These are phyloP conservation scores for Fagopyrum homotropicum DNA, from an alignment of 148 eudicot genomes.

Conservation along the genomic window DNA sequence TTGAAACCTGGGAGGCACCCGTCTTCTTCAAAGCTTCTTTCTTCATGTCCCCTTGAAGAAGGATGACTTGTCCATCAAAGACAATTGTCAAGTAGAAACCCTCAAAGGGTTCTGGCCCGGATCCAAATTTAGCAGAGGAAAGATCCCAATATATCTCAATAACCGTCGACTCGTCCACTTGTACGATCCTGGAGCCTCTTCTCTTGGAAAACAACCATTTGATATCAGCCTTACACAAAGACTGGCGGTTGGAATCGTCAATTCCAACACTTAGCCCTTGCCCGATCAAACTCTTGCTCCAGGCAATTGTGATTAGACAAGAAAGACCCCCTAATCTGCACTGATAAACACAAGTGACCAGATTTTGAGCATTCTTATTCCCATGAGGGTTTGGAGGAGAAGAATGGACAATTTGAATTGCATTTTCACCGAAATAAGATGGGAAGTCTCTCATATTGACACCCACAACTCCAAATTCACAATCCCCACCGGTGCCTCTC, in stretches of 20 bases:
- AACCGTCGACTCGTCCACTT: constrained; percentile 23
- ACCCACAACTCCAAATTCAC: neutral
- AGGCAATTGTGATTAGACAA: constrained; percentile 38
- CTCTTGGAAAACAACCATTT: constrained; percentile 20
- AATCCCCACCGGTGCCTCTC: neutral
- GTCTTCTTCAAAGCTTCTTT: constrained; percentile 52
- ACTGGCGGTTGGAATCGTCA: constrained; percentile 32
- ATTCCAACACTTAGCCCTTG: constrained; percentile 54
- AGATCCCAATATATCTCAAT: constrained; percentile 52
- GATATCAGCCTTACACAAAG: constrained; percentile 21
- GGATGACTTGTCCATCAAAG: constrained; percentile 40
- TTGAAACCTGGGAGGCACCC: constrained; percentile 21
- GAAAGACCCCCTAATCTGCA: constrained; percentile 43
- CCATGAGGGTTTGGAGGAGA: constrained; percentile 47
- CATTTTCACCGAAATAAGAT: constrained; percentile 59
- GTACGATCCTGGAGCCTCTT: constrained; percentile 16
- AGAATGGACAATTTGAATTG: constrained; percentile 50
- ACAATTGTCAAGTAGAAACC: constrained; percentile 49
- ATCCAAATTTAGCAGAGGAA: constrained; percentile 50
- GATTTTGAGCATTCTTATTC: constrained; percentile 40
- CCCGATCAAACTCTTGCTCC: constrained; percentile 60
- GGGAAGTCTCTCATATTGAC: constrained; percentile 49
- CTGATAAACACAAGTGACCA: constrained; percentile 49
- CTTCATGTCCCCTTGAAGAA: constrained; percentile 47
- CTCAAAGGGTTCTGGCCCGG: constrained; percentile 52